Evolutionary conservation across 2,329 filamentous ascomycete species (phyloP), one percentile per base, ranked within the genome.

Genomic region (Periglandula ipomoeae): DNA sequence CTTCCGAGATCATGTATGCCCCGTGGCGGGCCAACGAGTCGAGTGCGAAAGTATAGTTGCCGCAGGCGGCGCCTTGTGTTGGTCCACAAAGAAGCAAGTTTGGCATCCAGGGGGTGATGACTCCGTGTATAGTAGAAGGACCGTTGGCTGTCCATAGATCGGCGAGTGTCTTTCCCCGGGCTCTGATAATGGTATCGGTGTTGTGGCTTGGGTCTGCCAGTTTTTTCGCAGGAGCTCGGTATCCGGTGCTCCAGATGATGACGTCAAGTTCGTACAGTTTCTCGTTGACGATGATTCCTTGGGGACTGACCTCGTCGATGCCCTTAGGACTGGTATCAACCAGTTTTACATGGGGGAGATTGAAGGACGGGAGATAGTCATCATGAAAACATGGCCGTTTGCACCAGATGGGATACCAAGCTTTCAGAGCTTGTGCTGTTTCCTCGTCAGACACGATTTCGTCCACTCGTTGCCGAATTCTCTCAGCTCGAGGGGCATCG

Each of bases 301-400:
- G 58, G n/a, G 59, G 48, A 0, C 73, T 79, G 6, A 75, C 61
- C 3, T 60, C 52, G 3, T 72, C 66, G 3, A 80, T 60, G 6
- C 79, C 77, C 52, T 70, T 68, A 4, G 75, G 77, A 26, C 75
- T 62, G 0, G 79, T 84, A 58, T 85, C 78, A 15, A 85, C 66
- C 0, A 85, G 72, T 5, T 70, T 68, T 3, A 85, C 81, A 55
- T 81, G 74, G 0, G 69, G 61, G 26, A 58, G 59, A 61, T 85
- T 85, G 70, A 84, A 85, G 0, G 73, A 55, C 3, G 68, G 57
- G 0, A 84, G 70, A 55, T 81, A 84, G 5, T 73, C 69, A 55
- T 84, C 77, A 61, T 78, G 77, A 61, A 82, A 84, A 37, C 68
- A 73, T 0, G 81, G 79, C 0, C 81, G 72, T 60, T 85, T 85